Base-by-base conservation (phyloP, 306 rosid species). In the Dalbergia cochinchinensis region DNA sequence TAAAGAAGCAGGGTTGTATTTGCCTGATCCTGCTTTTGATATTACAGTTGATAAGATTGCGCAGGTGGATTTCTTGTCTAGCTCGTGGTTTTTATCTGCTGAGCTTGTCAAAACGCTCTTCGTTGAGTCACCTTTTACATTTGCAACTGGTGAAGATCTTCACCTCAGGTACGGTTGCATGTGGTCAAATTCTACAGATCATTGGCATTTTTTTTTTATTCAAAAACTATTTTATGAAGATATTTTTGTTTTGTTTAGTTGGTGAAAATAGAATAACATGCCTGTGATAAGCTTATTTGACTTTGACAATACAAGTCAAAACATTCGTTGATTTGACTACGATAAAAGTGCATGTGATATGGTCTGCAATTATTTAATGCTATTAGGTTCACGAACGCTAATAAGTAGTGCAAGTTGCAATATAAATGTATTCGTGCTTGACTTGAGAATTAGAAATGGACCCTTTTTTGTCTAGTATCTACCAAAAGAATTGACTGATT, bases 11-110 rank as follows among this genome's bases (percentile, higher is more conserved):
- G 99, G 99, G 45, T 85, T 95, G 64, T 95, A 95, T 83, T 87
- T 95, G 87, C 99, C 99, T 4, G 98, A 95, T 85, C 99, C 98
- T 58, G 99, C 99, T 74, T 95, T 91, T 78, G 90, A 95, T 76
- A 95, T 95, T 82, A 89, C 93, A 0, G 86, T 93, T 71, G 92
- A 91, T 69, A 91, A 86, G 82, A 89, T 95, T 82, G 96, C 93
- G 80, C 97, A 95, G 96, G 99, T 95, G 14, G 99, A 95, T 80
- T 95, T 95, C 80, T 90, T 95, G 5, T 95, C 99, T 7, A 95
- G 99, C 82, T 95, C 98, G n/a, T 95, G 99, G 99, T 93, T 95
- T 87, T 84, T 95, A 19, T 89, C 97, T 14, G 91, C 97, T 16
- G 94, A 93, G 73, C 94, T 88, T 69, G 90, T 95, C 14, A 90